Evolutionary conservation across 306 rosid genomes (phyloP), one percentile per base, ranked within the genome.

Genomic region (Malus orientalis): DNA sequence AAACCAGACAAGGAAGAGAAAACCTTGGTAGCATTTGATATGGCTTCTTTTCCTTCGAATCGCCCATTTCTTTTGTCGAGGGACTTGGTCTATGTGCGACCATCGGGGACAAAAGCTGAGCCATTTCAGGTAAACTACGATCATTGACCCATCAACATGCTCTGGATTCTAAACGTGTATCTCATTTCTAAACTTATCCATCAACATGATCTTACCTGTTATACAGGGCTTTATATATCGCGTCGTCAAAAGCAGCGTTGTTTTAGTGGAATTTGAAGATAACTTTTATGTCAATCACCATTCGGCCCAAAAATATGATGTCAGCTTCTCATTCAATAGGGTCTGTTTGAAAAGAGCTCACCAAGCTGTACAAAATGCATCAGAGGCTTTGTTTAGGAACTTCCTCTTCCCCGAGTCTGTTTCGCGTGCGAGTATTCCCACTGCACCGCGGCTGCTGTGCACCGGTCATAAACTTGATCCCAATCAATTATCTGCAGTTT

Each of bases 251-350:
- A 60, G 76, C 70, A 71, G 0, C 32, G 14, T 45, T 8, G 51
- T 77, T 11, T 16, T 73, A 16, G 84, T 74, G 19, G 82, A 84
- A 25, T 80, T 84, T 63, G 74, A 72, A 20, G 67, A 80, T 12
- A 71, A 45, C 4, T 84, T 84, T 5, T 47, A 63, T 15, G 15
- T 30, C 65, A 38, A 64, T 59, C 82, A 84, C 32, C 0, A 59
- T 23, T 32, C 64, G 15, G 23, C 58, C 58, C 33, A 8, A 20
- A 77, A 70, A 62, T 84, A 84, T 38, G 84, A 80, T 42, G 62
- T 80, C 80, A 80, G 83, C 68, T 80, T 84, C 76, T 80, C 87
- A 22, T 84, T 84, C 84, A 84, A 84, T 62, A 73, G 84, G 44
- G 78, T 80, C 25, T 77, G 80, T 59, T 74, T 80, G 61, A 84